phyloP scores from a whole-genome alignment of 345 rosid species.

The Eucalyptus albens region DNA sequence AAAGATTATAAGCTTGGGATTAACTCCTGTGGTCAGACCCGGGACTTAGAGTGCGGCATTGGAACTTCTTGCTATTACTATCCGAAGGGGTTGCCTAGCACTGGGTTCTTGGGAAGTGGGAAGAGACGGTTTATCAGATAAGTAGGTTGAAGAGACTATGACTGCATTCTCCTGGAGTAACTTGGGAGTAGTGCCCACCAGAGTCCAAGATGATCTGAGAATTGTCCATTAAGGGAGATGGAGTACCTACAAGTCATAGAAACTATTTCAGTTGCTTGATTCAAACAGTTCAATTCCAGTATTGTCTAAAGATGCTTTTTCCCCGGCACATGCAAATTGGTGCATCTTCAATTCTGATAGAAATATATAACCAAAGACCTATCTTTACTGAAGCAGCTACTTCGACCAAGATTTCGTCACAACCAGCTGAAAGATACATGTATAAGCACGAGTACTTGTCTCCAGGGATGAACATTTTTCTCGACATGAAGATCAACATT shows the following conservation, averaged over 20 bases:
- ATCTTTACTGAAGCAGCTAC: background rate
- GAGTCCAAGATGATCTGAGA: constrained; percentile 40
- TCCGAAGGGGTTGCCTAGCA: constrained; percentile 48
- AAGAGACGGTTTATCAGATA: constrained; percentile 10
- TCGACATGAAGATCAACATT: background rate
- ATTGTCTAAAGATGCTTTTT: background rate
- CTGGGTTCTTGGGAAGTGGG: constrained; percentile 47
- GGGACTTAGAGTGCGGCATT: constrained; percentile 7
- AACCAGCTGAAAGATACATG: background rate
- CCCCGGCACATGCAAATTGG: background rate
- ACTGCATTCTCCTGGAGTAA: constrained; percentile 65
- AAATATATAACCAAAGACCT: background rate
- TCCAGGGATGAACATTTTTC: background rate
- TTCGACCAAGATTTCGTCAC: constrained; percentile 1
- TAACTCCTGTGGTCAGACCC: constrained; percentile 7
- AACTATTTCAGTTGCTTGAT: background rate
- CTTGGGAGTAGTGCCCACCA: constrained; percentile 64
- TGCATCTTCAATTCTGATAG: background rate
- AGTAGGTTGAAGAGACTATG: constrained; percentile 33
- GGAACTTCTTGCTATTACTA: constrained; percentile 19
- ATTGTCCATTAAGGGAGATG: constrained; percentile 49
- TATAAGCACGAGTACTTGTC: background rate
- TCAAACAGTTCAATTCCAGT: background rate
- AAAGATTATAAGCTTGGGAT: constrained; percentile 26
- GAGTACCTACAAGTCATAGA: constrained; percentile 37